These are phyloP conservation scores for Marasmius oreades DNA, from an alignment of 1,284 basidiomycete species.

Conservation along the genomic window DNA sequence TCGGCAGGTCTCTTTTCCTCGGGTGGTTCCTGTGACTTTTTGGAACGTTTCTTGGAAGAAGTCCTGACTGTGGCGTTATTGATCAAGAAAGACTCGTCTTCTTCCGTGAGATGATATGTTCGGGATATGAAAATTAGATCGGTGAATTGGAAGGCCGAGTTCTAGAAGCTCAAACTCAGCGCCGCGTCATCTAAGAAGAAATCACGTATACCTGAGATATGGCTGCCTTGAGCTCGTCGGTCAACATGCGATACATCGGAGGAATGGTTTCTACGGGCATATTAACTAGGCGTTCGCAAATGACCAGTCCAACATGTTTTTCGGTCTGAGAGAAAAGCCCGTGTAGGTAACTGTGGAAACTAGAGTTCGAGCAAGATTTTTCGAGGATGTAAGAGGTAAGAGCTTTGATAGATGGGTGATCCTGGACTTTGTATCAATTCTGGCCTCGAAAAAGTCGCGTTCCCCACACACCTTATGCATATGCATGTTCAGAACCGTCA, in stretches of 20 bases:
- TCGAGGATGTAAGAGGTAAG: conserved; percentile 67
- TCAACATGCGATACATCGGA: conserved; percentile 86
- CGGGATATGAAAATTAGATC: conserved; percentile 75
- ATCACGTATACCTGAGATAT: conserved; percentile 50
- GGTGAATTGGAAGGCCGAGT: conserved; percentile 65
- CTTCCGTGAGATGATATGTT: conserved; percentile 61
- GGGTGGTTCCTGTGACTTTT: conserved; percentile 32
- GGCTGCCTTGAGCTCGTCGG: conserved; percentile 74
- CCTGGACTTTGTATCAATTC: conserved; percentile 34
- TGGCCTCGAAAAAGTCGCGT: not conserved
- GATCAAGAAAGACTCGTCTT: conserved; percentile 48
- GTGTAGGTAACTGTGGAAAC: conserved; percentile 51
- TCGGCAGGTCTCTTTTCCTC: conserved; percentile 31
- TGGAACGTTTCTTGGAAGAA: conserved; percentile 15
- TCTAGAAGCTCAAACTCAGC: conserved; percentile 34
- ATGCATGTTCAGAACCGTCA: conserved; percentile 81
- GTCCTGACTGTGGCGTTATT: conserved; percentile 31
- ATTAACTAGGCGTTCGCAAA: conserved; percentile 87
- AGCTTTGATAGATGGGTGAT: conserved; percentile 67
- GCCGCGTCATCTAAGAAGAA: not conserved
- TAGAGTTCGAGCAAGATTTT: conserved; percentile 43
- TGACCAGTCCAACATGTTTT: conserved; percentile 72
- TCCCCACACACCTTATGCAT: conserved; percentile 60
- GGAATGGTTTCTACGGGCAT: conserved; percentile 90
- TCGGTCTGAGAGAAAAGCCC: conserved; percentile 45